Evolutionary conservation across 129 eudicot species (phyloP), one percentile per base, ranked within the genome.

Genomic region (Pulicaria dysenterica): DNA sequence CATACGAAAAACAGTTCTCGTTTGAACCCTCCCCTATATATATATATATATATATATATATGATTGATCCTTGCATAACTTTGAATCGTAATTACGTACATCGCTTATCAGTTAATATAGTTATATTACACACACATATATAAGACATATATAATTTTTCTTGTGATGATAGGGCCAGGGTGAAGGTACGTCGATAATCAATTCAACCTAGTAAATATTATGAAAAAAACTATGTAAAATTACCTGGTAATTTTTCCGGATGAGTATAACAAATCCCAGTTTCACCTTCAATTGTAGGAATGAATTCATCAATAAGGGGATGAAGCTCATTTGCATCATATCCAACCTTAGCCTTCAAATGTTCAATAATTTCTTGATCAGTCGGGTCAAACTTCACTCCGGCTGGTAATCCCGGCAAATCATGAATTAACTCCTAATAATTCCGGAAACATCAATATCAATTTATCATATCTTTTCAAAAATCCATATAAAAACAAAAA

Each of bases 381-480:
- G 92, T 81, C 43, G 98, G 98, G 73, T 94, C 98, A 50, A 94
- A 94, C 77, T 88, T 94, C 70, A 94, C 98, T 76, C 98, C 98
- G 3, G 98, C 96, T 9, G 98, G 98, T 74, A 94, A 62, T 42
- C 95, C 98, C 2, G 96, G 95, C 69, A 90, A 88, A 81, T 85
- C 85, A 49, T 90, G 88, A 64, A 92, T 75, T 72, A 85, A 84
- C 3, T 64, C 78, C 86, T 86, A 49, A 24, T 24, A 45, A 73
- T 37, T 3, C 37, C 8, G 16, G 47, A 50, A 57, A 6, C 10
- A 41, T 4, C 13, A 45, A 42, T 12, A 39, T 39, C 11, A 36
- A 62, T 24, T 0, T 24, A 24, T 24, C 31, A 24, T 24, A 24
- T 62, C 45, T 7, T 31, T 45, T n/a, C n/a, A 36, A 41, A 67